Conservation (phyloP, 2,329 filamentous ascomycete species). For the Fusarium decemcellulare region DNA sequence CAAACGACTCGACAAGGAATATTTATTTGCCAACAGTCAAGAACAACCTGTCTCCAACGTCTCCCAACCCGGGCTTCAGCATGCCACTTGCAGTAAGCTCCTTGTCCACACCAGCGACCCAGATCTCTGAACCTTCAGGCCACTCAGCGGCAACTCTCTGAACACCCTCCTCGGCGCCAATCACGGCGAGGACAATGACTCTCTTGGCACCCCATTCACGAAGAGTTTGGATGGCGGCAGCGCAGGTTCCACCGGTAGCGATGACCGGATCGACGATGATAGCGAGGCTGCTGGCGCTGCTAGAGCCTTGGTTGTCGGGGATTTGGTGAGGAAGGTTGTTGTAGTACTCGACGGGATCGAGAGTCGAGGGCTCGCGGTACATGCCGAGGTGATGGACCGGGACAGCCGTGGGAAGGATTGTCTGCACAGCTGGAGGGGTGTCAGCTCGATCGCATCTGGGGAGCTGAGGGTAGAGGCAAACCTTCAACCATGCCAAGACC, state of each 20-base stretch:
- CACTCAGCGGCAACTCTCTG: slow-evolving; percentile 80
- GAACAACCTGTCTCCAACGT: slow-evolving; percentile 92
- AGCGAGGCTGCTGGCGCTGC: slow-evolving; percentile 70
- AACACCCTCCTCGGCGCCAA: slow-evolving; percentile 82
- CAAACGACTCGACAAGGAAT: slow-evolving; percentile 2
- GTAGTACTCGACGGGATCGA: slow-evolving; percentile 96
- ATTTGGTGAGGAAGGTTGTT: slow-evolving; percentile 91
- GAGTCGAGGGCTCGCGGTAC: slow-evolving; percentile 89
- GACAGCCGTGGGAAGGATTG: slow-evolving; percentile 83
- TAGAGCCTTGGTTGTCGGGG: slow-evolving; percentile 54
- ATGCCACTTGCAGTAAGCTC: slow-evolving; percentile 85
- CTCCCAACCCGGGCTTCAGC: slow-evolving; percentile 91
- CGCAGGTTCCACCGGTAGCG: slow-evolving; percentile 91
- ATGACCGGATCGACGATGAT: slow-evolving; percentile 94
- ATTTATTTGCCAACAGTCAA: slow-evolving; percentile 87
- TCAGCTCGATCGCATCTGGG: slow-evolving; percentile 11
- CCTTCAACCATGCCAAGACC: slow-evolving; percentile 93
- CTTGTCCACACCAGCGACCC: slow-evolving; percentile 84
- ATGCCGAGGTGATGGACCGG: slow-evolving; percentile 95
- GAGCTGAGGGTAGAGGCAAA: slow-evolving; percentile 50
- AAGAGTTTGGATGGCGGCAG: slow-evolving; percentile 90
- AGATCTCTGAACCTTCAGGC: slow-evolving; percentile 83
- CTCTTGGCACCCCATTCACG: slow-evolving; percentile 91
- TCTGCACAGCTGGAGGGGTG: slow-evolving; percentile 75
- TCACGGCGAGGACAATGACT: slow-evolving; percentile 81